Evolutionary conservation across 257 asterid species (phyloP).

Genomic region (Coffea canephora): DNA sequence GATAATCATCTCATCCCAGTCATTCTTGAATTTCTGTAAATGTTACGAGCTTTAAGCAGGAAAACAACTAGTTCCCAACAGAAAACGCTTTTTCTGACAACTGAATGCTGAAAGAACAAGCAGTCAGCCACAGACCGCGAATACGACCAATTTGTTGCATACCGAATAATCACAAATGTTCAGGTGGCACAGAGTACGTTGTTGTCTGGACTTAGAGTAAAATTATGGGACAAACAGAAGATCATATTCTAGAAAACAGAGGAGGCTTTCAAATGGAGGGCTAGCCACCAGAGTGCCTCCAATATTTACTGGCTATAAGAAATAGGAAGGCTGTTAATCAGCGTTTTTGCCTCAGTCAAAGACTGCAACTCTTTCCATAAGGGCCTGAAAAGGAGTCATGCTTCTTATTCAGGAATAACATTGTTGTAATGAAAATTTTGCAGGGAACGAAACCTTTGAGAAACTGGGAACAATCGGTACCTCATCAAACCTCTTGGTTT

Average conservation of each 20-base stretch:
- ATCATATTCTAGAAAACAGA: no score
- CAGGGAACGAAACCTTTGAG: constrained; percentile 79
- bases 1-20: no score
- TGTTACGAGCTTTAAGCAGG: no score
- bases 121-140: background rate
- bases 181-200: no score
- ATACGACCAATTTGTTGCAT: no score
- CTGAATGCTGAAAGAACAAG: background rate
- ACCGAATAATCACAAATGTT: no score
- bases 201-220: background rate
- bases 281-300: background rate
- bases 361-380: background rate
- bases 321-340: background rate
- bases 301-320: background rate
- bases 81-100: no score
- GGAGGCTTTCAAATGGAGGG: no score
- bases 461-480: constrained; percentile 75
- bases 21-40: no score
- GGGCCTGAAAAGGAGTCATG: background rate
- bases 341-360: background rate
- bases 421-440: background rate
- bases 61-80: no score
- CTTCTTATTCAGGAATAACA: background rate
- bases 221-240: background rate
- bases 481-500: constrained; percentile 60